These are phyloP conservation scores for Acanthamoeba royreba DNA, from an alignment of 208 protist genomes.

Conservation along the genomic window DNA sequence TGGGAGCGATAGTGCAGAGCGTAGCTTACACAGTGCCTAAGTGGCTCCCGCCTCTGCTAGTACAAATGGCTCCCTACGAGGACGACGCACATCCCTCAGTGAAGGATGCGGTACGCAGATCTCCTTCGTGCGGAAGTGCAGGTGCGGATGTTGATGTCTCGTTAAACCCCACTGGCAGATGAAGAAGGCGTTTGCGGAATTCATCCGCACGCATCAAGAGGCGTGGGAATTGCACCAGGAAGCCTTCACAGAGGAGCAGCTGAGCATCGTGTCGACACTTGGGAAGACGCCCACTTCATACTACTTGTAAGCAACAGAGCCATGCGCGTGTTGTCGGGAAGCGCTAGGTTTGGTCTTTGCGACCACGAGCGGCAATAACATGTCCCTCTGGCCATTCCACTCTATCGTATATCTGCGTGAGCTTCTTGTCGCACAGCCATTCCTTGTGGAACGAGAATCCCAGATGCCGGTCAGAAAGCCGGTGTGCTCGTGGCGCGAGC, in stretches of 20 bases:
- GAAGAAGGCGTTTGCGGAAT: conserved; percentile 24
- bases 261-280: neutral
- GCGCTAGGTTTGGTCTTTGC: too few species aligned
- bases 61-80: neutral
- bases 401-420: too few species aligned
- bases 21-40: neutral
- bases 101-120: neutral
- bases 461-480: too few species aligned
- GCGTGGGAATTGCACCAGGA: conserved; percentile 25
- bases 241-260: neutral
- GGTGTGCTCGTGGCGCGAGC: too few species aligned
- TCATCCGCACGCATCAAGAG: neutral
- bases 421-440: too few species aligned
- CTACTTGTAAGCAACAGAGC: neutral
- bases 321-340: too few species aligned
- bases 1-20: neutral
- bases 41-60: neutral
- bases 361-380: too few species aligned
- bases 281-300: neutral
- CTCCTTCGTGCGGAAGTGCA: neutral
- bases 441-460: too few species aligned
- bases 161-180: neutral
- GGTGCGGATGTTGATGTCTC: neutral
- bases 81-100: neutral
- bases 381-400: too few species aligned